Percentiles rank a stretch among this genome's conserved stretches.
Evolutionary conservation across 352 stramenopile genomes (phyloP).

Genomic region (Globisporangium recalcitrans): DNA sequence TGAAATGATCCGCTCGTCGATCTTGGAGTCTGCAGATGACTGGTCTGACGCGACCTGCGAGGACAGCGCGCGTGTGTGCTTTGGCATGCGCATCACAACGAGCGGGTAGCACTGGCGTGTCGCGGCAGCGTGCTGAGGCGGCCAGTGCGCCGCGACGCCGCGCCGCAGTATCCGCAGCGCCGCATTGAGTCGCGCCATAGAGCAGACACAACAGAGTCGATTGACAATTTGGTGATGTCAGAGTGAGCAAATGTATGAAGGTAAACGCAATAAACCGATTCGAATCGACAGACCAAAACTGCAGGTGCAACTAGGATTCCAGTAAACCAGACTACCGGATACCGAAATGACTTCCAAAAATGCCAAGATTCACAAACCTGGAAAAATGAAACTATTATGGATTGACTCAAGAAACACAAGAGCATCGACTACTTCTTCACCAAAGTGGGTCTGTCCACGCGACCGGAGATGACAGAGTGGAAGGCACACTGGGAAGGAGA

Average conservation of each 20-base stretch:
- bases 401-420: too few species aligned
- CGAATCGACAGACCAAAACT: too few species aligned
- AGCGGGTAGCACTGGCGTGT: background rate
- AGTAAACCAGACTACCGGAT: too few species aligned
- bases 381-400: too few species aligned
- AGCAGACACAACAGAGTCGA: too few species aligned
- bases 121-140: background rate
- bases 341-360: too few species aligned
- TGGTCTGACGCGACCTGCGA: background rate
- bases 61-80: background rate
- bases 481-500: conserved; percentile 1
- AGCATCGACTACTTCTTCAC: conserved; percentile 8
- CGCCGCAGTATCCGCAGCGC: conserved; percentile 5
- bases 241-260: too few species aligned
- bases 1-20: conserved; percentile 69
- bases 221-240: too few species aligned
- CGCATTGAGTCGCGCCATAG: background rate
- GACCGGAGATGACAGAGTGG: conserved; percentile 6
- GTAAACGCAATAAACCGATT: too few species aligned
- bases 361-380: too few species aligned
- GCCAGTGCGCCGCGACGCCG: background rate
- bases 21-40: background rate
- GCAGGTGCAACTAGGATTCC: too few species aligned
- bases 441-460: background rate
- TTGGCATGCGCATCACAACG: background rate